phyloP scores from a whole-genome alignment of 1,284 basidiomycete genomes.

The Neolentinus lepideus region DNA sequence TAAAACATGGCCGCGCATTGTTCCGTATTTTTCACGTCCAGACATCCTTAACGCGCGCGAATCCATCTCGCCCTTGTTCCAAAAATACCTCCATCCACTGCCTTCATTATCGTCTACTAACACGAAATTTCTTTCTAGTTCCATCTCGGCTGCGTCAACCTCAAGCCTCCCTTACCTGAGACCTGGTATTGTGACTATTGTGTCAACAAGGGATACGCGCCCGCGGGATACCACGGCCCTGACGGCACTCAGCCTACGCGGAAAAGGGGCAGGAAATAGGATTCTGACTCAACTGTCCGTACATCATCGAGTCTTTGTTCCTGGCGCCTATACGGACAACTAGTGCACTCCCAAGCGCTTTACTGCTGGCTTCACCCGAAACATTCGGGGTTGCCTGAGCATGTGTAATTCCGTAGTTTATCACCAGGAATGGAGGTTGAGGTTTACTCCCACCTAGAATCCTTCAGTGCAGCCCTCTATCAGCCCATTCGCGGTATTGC shows the following conservation, averaged over 20 bases:
- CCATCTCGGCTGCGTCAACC: slow-evolving; percentile 52
- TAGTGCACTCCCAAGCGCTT: neutral
- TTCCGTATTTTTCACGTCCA: neutral
- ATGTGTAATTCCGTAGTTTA: too few species aligned
- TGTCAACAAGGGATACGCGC: slow-evolving; percentile 16
- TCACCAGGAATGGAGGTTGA: too few species aligned
- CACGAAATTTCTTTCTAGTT: slow-evolving; percentile 31
- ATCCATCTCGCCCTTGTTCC: too few species aligned
- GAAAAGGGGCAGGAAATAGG: neutral
- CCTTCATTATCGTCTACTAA: neutral
- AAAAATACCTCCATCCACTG: too few species aligned
- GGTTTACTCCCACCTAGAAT: too few species aligned
- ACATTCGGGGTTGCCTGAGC: neutral
- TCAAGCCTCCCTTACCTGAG: slow-evolving; percentile 54
- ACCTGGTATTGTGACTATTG: slow-evolving; percentile 56
- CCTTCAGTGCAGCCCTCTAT: too few species aligned
- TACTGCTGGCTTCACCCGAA: neutral
- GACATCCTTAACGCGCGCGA: too few species aligned
- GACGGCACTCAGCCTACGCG: neutral
- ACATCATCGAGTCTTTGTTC: too few species aligned
- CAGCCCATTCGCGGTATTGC: too few species aligned
- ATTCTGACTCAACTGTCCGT: too few species aligned
- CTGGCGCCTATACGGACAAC: too few species aligned
- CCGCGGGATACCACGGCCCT: neutral
- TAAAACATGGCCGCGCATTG: neutral